Evolutionary conservation across 192 early-diverging fungal species (phyloP), one percentile per base, ranked within the genome.

Genomic region (Backusella liffmaniae): DNA sequence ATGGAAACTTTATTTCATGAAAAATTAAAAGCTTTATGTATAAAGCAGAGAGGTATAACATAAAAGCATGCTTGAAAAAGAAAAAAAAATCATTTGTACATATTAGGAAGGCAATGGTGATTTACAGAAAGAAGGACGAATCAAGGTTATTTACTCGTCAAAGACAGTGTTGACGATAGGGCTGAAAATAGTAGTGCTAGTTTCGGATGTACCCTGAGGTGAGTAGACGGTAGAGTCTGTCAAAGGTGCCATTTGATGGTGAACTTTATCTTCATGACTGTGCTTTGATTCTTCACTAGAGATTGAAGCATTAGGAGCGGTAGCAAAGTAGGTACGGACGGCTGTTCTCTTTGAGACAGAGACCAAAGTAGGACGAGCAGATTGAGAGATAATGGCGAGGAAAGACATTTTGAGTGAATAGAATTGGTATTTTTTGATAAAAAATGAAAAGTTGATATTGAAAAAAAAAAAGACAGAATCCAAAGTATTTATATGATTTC

Each of bases 161-260:
- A 73, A 73, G n/a, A 65, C 56, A 21, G 32, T n/a, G 34, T 73
- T 73, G 8, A 73, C 72, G 13, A 26, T 26, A 39, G 72, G 72
- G 23, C 16, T 73, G 59, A 73, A 73, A n/a, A 39, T 7, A 29
- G 32, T 30, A 39, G n/a, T 36, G 10, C 3, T 41, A 13, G 46
- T n/a, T 53, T 72, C 42, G 16, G 44, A 30, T 16, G 32, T 46
- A 62, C 72, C 72, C 8, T 62, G 72, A 41, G 72, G 72, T 62
- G 72, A n/a, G 59, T 73, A 73, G 53, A 73, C 36, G 26, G 72
- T 73, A 29, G 72, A 62, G 4, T 73, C 37, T n/a, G 72, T 73
- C 53, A 73, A 73, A 41, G 72, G 72, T 62, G 72, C 72, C 21
- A 62, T 56, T 65, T 73, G 72, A 29, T 73, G 72, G 42, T 73